Percentiles rank a stretch among this genome's conserved stretches.
phyloP scores from a whole-genome alignment of 345 rosid species.

The Pistacia atlantica region DNA sequence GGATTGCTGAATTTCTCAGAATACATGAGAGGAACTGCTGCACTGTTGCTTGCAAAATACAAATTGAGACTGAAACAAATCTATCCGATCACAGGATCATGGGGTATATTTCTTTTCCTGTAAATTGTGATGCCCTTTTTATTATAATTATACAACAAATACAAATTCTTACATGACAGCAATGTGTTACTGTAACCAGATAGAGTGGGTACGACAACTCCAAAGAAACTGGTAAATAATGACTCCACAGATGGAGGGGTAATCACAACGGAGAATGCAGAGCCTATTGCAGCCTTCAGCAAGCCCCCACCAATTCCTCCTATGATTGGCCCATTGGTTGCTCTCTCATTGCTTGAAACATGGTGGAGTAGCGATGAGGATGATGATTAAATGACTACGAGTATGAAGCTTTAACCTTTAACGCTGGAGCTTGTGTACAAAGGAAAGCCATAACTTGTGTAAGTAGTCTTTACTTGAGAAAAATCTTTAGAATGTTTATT shows the following conservation, averaged over 20 bases:
- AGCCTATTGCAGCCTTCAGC: slow-evolving; percentile 57
- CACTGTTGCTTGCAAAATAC: slow-evolving; percentile 28
- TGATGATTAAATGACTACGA: slow-evolving; percentile 29
- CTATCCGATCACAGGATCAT: slow-evolving; percentile 32
- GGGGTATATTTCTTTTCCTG: slow-evolving; percentile 26
- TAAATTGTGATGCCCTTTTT: not conserved
- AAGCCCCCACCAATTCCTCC: slow-evolving; percentile 57
- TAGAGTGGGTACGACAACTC: slow-evolving; percentile 41
- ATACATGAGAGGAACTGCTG: slow-evolving; percentile 34
- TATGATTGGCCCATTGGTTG: slow-evolving; percentile 54
- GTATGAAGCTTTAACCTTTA: not conserved
- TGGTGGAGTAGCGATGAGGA: slow-evolving; percentile 48
- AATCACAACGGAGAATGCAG: slow-evolving; percentile 31
- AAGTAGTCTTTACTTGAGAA: slow-evolving; percentile 33
- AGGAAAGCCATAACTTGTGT: not conserved
- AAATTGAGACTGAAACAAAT: slow-evolving; percentile 42
- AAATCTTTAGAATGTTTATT: slow-evolving; percentile 37
- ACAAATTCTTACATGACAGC: not conserved
- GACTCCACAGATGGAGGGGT: slow-evolving; percentile 20
- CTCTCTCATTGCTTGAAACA: slow-evolving; percentile 49
- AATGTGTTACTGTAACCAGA: slow-evolving; percentile 27
- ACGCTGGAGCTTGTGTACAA: slow-evolving; percentile 10
- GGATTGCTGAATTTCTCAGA: not conserved
- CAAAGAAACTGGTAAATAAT: slow-evolving; percentile 36
- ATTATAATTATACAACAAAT: not conserved